Evolutionary conservation across 306 rosid species (phyloP), one percentile per base, ranked within the genome.

Genomic region (Sophora flavescens): DNA sequence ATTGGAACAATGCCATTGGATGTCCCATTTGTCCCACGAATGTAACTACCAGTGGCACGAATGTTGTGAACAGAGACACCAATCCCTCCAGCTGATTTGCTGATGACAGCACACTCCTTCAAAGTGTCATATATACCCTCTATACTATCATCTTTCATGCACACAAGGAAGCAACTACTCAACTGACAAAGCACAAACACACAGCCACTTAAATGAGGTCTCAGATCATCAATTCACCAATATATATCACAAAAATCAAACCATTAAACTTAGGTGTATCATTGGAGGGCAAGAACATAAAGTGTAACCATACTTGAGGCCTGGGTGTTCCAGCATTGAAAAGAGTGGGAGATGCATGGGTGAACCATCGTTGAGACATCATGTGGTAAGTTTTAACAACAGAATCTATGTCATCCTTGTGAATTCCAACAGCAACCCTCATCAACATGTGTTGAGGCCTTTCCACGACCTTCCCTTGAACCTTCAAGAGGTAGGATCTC

Each of bases 381-480:
- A 91, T 53, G 74, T 92, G 97, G 62, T 95, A 95, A 14, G 98
- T 95, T 62, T 36, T 82, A 70, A 95, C 87, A 52, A 86, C 97
- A 78, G 98, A 92, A 0, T 95, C 97, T 26, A 95, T 74, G 66
- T 92, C 92, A 54, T 92, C 88, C 86, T 89, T 95, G 72, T 95
- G 98, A 86, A 92, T 92, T 51, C 98, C 98, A 75, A 95, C 98
- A 71, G 98, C 79, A 50, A 95, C 98, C 90, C 98, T 85, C 98
- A 95, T 95, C 80, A 95, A 70, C 98, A 95, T 92, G 76, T 95
- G 98, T 18, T 95, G 98, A 26, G 98, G 97, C 65, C 98, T 92
- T 63, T 95, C 98, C 7, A 92, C 95, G 51, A 95, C 96, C 74
- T 84, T 88, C 11, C 97, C 98, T 32, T 88, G 85, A 72, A 95